These are phyloP conservation scores for Hypomontagnella submonticulosa DNA, from an alignment of 495 filamentous ascomycete genomes.

Conservation along the genomic window DNA sequence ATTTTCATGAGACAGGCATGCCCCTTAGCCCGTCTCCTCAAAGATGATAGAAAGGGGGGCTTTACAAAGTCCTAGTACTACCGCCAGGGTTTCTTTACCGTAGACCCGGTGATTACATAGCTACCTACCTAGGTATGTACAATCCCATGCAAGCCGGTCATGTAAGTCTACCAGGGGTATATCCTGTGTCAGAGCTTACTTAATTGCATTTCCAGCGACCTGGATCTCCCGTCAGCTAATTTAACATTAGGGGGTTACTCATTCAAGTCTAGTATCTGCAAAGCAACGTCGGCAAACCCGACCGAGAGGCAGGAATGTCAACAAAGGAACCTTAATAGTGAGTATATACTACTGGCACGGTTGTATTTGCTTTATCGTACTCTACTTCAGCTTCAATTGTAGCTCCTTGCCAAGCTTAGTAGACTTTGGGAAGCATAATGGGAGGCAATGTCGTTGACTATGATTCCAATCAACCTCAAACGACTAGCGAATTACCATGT, in stretches of 20 bases:
- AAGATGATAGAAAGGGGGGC: not conserved
- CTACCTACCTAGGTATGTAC: not conserved
- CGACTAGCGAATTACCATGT: not conserved
- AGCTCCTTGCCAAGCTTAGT: not conserved
- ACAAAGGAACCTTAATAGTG: not conserved
- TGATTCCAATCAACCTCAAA: slow-evolving; percentile 13
- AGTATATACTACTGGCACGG: not conserved
- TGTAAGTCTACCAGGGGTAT: too few species aligned
- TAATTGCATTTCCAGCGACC: not conserved
- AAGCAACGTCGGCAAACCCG: not conserved
- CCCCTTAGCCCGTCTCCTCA: too few species aligned
- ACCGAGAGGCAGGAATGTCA: not conserved
- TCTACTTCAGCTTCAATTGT: not conserved
- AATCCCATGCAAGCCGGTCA: not conserved
- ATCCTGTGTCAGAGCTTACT: not conserved
- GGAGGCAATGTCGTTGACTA: slow-evolving; percentile 1
- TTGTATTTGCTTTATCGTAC: not conserved
- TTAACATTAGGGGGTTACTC: not conserved
- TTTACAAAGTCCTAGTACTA: not conserved
- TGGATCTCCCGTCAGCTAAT: slow-evolving; percentile 1
- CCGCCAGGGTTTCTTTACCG: not conserved
- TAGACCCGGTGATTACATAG: not conserved
- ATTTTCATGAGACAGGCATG: too few species aligned
- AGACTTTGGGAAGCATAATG: not conserved
- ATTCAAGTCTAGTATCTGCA: not conserved